Percentiles rank a stretch among this genome's conserved stretches.
Evolutionary conservation across 2,329 filamentous ascomycete genomes (phyloP).

Genomic region (Aspergillus unguis): DNA sequence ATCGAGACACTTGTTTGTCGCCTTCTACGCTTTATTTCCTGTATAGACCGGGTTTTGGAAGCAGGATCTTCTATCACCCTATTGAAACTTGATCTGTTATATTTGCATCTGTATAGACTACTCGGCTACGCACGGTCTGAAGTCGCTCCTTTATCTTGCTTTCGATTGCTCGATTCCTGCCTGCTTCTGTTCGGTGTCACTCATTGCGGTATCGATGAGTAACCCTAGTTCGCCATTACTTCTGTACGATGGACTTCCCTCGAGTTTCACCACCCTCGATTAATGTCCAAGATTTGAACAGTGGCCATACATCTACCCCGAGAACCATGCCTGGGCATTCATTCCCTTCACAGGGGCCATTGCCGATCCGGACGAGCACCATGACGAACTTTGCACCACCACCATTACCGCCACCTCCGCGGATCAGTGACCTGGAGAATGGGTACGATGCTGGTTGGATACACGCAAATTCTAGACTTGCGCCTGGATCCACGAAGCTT

Average conservation of each 20-base stretch:
- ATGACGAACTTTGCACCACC: conserved; percentile 51
- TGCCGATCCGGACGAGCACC: conserved; percentile 61
- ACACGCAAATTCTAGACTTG: conserved; percentile 56
- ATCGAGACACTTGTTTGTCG: conserved; percentile 1
- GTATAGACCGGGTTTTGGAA: conserved; percentile 13
- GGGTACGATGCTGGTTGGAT: conserved; percentile 62
- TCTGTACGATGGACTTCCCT: conserved; percentile 46
- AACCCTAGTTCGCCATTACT: conserved; percentile 19
- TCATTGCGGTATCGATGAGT: conserved; percentile 15
- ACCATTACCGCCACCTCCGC: conserved; percentile 63
- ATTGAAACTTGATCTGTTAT: neutral
- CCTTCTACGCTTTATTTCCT: neutral
- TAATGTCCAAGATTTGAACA: conserved; percentile 41
- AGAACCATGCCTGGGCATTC: conserved; percentile 42
- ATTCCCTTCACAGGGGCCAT: conserved; percentile 49
- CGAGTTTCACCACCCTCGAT: conserved; percentile 43
- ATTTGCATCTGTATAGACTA: conserved; percentile 3
- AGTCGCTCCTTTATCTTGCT: conserved; percentile 9
- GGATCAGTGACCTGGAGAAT: conserved; percentile 54
- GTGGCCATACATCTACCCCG: conserved; percentile 32
- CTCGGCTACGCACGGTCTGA: neutral
- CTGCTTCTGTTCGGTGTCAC: neutral
- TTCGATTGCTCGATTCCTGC: conserved; percentile 2
- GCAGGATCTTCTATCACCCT: conserved; percentile 21
- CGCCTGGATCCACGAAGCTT: conserved; percentile 46